Conservation (phyloP, 352 stramenopile genomes). For the Globisporangium spiculum region DNA sequence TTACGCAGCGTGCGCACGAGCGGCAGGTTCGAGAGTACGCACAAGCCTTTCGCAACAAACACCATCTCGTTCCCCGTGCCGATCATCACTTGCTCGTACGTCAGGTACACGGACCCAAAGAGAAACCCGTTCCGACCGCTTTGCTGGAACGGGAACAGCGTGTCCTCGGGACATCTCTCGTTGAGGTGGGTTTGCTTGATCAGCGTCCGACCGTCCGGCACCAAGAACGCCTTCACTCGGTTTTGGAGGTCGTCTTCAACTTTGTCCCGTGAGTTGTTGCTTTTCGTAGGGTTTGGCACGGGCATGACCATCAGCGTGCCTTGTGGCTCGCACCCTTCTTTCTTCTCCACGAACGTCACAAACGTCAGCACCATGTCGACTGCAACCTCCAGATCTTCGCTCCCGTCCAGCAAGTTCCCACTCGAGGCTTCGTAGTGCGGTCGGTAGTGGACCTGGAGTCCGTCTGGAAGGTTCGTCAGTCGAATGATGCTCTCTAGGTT, state of each 20-base stretch:
- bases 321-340: constrained; percentile 32
- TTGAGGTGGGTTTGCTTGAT: constrained; percentile 31
- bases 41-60: constrained; percentile 67
- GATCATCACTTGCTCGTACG: constrained; percentile 55
- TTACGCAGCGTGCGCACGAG: constrained; percentile 59
- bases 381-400: constrained; percentile 27
- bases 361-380: constrained; percentile 72
- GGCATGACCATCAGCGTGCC: constrained; percentile 59
- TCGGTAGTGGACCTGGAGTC: constrained; percentile 79
- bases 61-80: constrained; percentile 41
- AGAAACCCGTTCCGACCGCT: constrained; percentile 68
- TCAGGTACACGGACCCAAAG: constrained; percentile 76
- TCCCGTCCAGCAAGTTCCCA: constrained; percentile 23
- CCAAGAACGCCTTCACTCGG: constrained; percentile 69
- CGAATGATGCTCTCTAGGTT: constrained; percentile 86
- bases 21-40: constrained; percentile 57
- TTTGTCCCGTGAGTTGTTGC: constrained; percentile 18
- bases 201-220: constrained; percentile 56
- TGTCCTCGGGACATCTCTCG: constrained; percentile 43
- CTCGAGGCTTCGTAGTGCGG: constrained; percentile 63
- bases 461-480: constrained; percentile 72
- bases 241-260: constrained; percentile 53
- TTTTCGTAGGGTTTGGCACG: constrained; percentile 33
- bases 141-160: constrained; percentile 76
- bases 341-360: constrained; percentile 58